Percentiles rank a stretch among this genome's conserved stretches.
phyloP scores from a whole-genome alignment of 2,329 filamentous ascomycete species.

The Myriosclerotinia curreyana region DNA sequence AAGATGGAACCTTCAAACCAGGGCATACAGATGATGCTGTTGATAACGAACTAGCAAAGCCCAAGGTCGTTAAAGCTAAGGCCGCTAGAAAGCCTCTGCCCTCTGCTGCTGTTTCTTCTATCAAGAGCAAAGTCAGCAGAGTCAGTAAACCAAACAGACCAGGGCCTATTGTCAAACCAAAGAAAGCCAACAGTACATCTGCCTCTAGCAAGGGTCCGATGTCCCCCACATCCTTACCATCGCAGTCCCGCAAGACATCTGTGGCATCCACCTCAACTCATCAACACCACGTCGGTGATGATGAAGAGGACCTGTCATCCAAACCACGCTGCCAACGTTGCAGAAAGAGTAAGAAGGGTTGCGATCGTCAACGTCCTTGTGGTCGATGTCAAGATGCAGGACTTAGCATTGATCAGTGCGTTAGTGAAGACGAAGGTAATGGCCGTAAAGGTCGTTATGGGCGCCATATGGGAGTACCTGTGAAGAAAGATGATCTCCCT shows the following conservation, averaged over 20 bases:
- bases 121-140: slow-evolving; percentile 50
- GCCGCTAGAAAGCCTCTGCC: slow-evolving; percentile 44
- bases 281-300: slow-evolving; percentile 58
- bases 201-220: slow-evolving; percentile 47
- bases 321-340: slow-evolving; percentile 98
- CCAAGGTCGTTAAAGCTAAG: slow-evolving; percentile 46
- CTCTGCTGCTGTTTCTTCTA: slow-evolving; percentile 36
- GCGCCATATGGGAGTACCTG: slow-evolving; percentile 66
- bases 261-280: slow-evolving; percentile 64
- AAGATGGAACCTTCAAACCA: slow-evolving; percentile 39
- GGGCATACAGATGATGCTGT: slow-evolving; percentile 31
- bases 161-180: slow-evolving; percentile 45
- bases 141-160: slow-evolving; percentile 44
- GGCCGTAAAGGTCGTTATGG: slow-evolving; percentile 92
- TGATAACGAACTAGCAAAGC: slow-evolving; percentile 31
- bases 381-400: slow-evolving; percentile 94
- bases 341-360: slow-evolving; percentile 99
- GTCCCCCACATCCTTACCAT: slow-evolving; percentile 64
- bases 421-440: slow-evolving; percentile 97
- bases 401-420: slow-evolving; percentile 86
- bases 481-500: slow-evolving; percentile 55
- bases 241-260: slow-evolving; percentile 72
- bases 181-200: slow-evolving; percentile 44
- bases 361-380: slow-evolving; percentile 92
- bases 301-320: slow-evolving; percentile 87